Conservation (phyloP, 306 rosid genomes). For the Vigna mungo region DNA sequence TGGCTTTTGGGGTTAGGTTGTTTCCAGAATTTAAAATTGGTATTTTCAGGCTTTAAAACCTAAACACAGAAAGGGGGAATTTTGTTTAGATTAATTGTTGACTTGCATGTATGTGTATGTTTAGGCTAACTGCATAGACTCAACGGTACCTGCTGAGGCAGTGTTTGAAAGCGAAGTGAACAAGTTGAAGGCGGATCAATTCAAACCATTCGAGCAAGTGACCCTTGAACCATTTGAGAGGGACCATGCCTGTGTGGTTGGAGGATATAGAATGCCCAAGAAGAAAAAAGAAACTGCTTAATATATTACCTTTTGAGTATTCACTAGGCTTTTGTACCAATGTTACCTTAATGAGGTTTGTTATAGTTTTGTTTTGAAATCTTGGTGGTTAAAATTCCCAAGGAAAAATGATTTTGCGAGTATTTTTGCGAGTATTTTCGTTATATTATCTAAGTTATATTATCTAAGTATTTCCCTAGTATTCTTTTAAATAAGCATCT, state of each 20-base stretch:
- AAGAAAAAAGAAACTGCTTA: constrained; percentile 57
- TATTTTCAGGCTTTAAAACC: too few species aligned
- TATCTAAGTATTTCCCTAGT: too few species aligned
- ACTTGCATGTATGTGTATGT: neutral
- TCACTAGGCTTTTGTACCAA: neutral
- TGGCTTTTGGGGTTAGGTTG: too few species aligned
- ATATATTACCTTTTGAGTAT: neutral
- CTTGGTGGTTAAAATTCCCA: neutral
- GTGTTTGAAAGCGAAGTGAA: constrained; percentile 83
- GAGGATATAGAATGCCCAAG: constrained; percentile 74
- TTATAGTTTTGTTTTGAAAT: neutral
- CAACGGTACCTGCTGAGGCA: constrained; percentile 77
- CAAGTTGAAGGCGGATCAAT: constrained; percentile 85
- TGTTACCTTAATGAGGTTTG: neutral
- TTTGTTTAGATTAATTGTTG: neutral
- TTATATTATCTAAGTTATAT: too few species aligned
- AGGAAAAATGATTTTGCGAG: constrained; percentile 43
- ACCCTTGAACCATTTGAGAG: constrained; percentile 93
- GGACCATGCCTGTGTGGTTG: constrained; percentile 95
- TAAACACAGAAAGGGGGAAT: too few species aligned
- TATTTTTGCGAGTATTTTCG: too few species aligned
- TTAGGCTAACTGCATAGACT: constrained; percentile 94
- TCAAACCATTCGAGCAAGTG: constrained; percentile 77
- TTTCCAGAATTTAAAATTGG: too few species aligned
- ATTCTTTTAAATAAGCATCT: too few species aligned